Evolutionary conservation across 2,329 filamentous ascomycete genomes (phyloP), one percentile per base, ranked within the genome.

Genomic region (Pseudovirgaria hyperparasitica): DNA sequence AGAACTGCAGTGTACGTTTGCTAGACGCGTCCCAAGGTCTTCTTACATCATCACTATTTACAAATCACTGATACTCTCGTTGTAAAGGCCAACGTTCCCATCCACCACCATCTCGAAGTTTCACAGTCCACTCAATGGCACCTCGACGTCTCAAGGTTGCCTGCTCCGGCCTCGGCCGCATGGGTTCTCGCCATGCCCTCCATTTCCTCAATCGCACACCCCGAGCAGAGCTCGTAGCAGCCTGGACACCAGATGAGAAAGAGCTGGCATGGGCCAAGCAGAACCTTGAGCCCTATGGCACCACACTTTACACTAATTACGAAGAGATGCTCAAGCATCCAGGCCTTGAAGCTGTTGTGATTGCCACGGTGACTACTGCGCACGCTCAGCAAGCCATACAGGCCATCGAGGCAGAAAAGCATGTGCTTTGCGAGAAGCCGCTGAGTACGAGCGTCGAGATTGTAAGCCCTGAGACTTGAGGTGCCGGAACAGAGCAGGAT

Each of bases 401-500:
- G 37, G 67, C 67, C 8, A 71, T 74, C 27, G 45, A 66, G 26
- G 56, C 55, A 6, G 57, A 63, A 22, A 58, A 65, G 37, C 70
- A 74, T 38, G 67, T 72, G 0, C 47, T 73, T 10, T 72, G 67
- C 38, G 70, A 74, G 54, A 72, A 73, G 54, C 70, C 69, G 2
- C 42, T 72, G 17, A 66, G 62, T 22, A 77, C 70, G 1, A 67
- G 58, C 30, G 56, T 72, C 10, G 68, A 73, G 36, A 55, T 72
- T 26, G 70, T 74, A 50, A 41, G 64, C 52, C 15, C 10, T 9
- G 14, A 15, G 8, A 18, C 9, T 12, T 14, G 9, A 9, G 9
- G 22, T 10, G 22, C 8, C 13, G 12, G 8, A 13, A 12, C 22
- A 24, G n/a, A n/a, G n/a, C n/a, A n/a, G n/a, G n/a, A n/a, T n/a